phyloP scores from a whole-genome alignment of 208 protist species.

The Phytomonas francai region DNA sequence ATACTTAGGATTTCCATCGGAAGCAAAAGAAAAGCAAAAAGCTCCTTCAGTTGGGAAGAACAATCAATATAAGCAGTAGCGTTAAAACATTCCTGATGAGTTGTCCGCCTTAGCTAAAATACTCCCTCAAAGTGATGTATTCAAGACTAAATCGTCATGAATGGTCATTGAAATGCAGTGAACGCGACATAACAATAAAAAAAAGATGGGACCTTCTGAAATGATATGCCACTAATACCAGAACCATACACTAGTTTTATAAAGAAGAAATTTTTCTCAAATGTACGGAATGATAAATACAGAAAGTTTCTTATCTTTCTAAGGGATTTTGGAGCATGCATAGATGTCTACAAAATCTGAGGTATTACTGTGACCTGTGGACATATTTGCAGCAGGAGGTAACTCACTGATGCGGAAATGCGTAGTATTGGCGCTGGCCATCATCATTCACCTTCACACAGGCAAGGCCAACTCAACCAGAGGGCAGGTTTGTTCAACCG shows the following conservation, averaged over 20 bases:
- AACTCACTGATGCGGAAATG: neutral
- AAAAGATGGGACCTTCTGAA: constrained; percentile 15
- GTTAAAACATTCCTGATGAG: neutral
- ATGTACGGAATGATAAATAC: neutral
- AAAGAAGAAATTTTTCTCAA: constrained; percentile 22
- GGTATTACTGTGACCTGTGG: neutral
- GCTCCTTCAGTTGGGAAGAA: neutral
- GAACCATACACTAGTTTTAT: constrained; percentile 26
- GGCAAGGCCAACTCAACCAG: neutral
- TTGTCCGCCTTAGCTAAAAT: neutral
- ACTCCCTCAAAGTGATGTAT: constrained; percentile 6
- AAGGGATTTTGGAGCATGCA: neutral
- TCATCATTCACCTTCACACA: neutral
- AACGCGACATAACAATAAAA: constrained; percentile 4
- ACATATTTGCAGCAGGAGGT: neutral
- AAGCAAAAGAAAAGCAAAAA: neutral
- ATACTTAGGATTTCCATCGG: neutral
- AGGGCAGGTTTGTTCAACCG: neutral
- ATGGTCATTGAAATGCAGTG: constrained; percentile 6
- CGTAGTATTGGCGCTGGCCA: neutral
- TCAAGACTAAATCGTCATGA: constrained; percentile 4
- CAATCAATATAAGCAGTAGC: neutral
- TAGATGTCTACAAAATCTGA: neutral
- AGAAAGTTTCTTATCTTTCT: neutral
- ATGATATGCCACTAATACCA: constrained; percentile 39